phyloP scores from a whole-genome alignment of 2,329 filamentous ascomycete species.

The Neurospora sp. region DNA sequence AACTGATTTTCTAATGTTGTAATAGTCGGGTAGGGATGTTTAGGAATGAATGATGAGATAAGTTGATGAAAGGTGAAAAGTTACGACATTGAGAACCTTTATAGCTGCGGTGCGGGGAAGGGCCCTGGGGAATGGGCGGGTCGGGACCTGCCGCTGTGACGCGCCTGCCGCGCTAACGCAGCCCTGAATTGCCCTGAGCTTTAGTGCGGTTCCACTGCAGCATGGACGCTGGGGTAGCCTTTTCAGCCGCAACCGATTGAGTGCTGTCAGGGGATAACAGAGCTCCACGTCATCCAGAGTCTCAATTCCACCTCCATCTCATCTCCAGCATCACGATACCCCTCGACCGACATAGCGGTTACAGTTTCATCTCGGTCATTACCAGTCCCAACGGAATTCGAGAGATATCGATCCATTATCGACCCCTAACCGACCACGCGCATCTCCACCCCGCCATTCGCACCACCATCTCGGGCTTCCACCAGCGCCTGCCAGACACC shows the following conservation, averaged over 20 bases:
- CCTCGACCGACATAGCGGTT: neutral
- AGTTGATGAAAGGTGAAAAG: neutral
- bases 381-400: neutral
- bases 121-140: neutral
- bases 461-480: neutral
- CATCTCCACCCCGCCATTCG: neutral
- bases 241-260: neutral
- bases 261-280: neutral
- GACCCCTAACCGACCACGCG: neutral
- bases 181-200: neutral
- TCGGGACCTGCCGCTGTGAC: neutral
- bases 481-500: neutral
- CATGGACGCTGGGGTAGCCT: neutral
- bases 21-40: neutral
- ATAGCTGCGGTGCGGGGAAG: neutral
- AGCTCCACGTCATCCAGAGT: neutral
- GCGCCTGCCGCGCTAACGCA: neutral
- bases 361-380: neutral
- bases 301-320: neutral
- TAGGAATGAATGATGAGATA: neutral
- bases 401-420: neutral
- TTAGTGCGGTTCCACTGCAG: neutral
- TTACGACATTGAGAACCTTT: neutral
- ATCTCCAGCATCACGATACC: neutral
- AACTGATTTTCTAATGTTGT: neutral